Base-by-base conservation (phyloP, 208 protist genomes). In the Phytomonas sp. region DNA sequence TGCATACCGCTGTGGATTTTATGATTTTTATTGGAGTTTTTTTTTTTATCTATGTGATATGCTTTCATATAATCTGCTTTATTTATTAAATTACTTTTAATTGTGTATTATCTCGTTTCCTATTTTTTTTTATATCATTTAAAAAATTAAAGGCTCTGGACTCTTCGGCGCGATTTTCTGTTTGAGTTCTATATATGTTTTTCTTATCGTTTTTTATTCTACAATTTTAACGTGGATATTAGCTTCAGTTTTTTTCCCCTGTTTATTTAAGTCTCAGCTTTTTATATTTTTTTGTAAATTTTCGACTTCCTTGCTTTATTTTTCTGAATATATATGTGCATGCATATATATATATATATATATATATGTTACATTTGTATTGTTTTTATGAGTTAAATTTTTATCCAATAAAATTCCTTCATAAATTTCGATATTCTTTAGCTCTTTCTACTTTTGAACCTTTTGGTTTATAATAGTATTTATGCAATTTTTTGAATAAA, bases 81-180 rank as follows among this genome's bases (percentile, higher is more conserved):
- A 60, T 66, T 74, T 28, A 53, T 51, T 17, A 30, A 53, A 33
- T 26, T 78, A 34, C 56, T 66, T 28, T 56, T 7, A n/a, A 68
- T 73, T 37, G 66, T 72, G 67, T 68, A 77, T 62, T 61, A 62
- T 6, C 73, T 67, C 15, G 60, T 69, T 8, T 56, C 68, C 3
- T 67, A 66, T 72, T 0, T 76, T 79, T 40, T 17, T 73, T 13
- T 71, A 79, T 71, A 77, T 80, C 32, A 32, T 89, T 6, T 80
- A 89, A 69, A 77, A 77, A 0, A 33, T 89, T 9, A 64, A 66
- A 51, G 76, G 74, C 56, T 86, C 87, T 67, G 81, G 76, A 37
- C 72, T 69, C 33, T 87, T 79, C 80, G 80, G 67, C 0, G 51
- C 71, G 17, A 77, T 81, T 17, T 79, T 88, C 59, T 62, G 51